phyloP scores from a whole-genome alignment of 805 yeast species.

The Metschnikowia similis region DNA sequence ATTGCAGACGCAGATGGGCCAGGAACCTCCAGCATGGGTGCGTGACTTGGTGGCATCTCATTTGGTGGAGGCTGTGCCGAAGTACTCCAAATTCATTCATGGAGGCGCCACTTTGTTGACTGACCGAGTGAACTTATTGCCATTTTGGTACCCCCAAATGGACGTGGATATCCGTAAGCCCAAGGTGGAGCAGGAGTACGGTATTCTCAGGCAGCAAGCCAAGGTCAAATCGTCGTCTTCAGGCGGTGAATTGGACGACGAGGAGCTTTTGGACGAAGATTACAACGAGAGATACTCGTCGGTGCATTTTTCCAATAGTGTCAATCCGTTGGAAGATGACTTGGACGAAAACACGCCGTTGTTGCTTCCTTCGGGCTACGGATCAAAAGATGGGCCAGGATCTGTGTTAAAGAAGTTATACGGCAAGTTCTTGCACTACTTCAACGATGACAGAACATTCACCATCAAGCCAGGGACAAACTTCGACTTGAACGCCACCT shows the following conservation, averaged over 20 bases:
- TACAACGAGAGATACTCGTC: conserved; percentile 25
- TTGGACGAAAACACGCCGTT: conserved; percentile 45
- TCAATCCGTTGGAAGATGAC: conserved; percentile 46
- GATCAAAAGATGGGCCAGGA: conserved; percentile 21
- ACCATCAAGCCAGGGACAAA: conserved; percentile 43
- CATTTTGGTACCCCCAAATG: conserved; percentile 99
- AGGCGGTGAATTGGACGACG: conserved; percentile 66
- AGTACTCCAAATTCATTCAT: conserved; percentile 94
- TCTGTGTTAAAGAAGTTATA: conserved; percentile 33
- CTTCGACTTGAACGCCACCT: conserved; percentile 39
- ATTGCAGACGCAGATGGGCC: conserved; percentile 95
- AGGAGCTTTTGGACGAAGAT: conserved; percentile 49
- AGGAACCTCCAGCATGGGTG: conserved; percentile 98
- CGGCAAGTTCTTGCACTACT: conserved; percentile 36
- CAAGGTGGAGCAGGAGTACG: conserved; percentile 51
- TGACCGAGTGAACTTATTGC: conserved; percentile 76
- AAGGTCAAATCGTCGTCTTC: conserved; percentile 31
- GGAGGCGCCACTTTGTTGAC: conserved; percentile 93
- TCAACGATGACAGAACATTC: conserved; percentile 44
- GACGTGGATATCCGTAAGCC: conserved; percentile 92
- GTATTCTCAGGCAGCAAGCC: conserved; percentile 52
- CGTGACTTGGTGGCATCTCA: conserved; percentile 87
- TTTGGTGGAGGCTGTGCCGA: conserved; percentile 96
- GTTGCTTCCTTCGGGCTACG: conserved; percentile 36
- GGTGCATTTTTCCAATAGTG: conserved; percentile 43